phyloP scores from a whole-genome alignment of 2,329 filamentous ascomycete species.

The Sclerotinia glacialis region DNA sequence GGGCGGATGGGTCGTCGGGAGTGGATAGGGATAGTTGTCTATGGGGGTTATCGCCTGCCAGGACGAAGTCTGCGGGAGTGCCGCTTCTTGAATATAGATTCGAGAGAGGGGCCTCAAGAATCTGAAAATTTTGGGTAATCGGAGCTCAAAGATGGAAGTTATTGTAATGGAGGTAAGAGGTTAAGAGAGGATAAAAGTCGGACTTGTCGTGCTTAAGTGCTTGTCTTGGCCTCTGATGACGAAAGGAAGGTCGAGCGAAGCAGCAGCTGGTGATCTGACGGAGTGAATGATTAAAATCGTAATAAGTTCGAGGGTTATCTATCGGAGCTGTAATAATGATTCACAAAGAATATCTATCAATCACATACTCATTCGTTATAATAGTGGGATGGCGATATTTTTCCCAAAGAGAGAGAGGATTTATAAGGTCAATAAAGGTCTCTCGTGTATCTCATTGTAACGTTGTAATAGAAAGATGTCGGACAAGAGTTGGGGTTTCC shows the following conservation, averaged over 20 bases:
- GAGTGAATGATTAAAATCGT: slow-evolving; percentile 1
- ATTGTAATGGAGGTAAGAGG: slow-evolving; percentile 8
- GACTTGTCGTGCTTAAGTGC: background rate
- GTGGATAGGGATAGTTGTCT: slow-evolving; percentile 56
- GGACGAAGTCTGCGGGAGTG: slow-evolving; percentile 59
- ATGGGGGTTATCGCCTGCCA: slow-evolving; percentile 67
- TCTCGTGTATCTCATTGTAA: slow-evolving; percentile 3
- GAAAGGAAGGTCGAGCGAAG: slow-evolving; percentile 1
- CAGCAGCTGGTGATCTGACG: background rate
- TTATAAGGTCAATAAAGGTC: background rate
- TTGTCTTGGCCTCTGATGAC: background rate
- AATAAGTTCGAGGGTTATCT: background rate
- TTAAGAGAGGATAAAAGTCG: background rate
- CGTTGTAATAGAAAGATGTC: background rate
- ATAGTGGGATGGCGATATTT: too few species aligned
- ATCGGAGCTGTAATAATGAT: background rate
- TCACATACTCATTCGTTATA: background rate
- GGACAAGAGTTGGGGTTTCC: background rate
- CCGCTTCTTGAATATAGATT: slow-evolving; percentile 38
- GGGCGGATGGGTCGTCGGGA: slow-evolving; percentile 64
- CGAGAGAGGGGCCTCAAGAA: slow-evolving; percentile 20
- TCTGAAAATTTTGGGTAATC: background rate
- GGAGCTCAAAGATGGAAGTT: background rate
- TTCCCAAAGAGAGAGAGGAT: background rate
- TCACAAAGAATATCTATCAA: slow-evolving; percentile 4